Evolutionary conservation across 371 early-diverging fungal genomes (phyloP).

Genomic region (Mortierella sp.): DNA sequence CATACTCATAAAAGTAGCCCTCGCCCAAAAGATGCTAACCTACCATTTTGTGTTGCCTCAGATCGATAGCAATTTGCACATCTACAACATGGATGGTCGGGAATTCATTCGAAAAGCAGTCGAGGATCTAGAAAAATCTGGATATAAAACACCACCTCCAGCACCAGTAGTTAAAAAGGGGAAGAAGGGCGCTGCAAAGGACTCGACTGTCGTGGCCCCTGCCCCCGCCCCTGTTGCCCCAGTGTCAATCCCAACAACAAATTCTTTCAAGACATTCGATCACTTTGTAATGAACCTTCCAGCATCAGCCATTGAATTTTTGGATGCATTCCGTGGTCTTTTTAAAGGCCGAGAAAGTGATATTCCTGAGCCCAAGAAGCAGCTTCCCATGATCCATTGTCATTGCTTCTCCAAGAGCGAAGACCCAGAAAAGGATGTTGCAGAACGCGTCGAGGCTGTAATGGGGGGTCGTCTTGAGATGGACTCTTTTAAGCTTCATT

Average conservation of each 20-base stretch:
- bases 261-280: slow-evolving; percentile 79
- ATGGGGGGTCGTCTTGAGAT: slow-evolving; percentile 64
- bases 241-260: slow-evolving; percentile 24
- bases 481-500: slow-evolving; percentile 68
- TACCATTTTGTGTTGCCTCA: slow-evolving; percentile 4
- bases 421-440: slow-evolving; percentile 77
- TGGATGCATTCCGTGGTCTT: slow-evolving; percentile 84
- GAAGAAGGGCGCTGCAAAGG: slow-evolving; percentile 24
- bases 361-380: slow-evolving; percentile 58
- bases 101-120: slow-evolving; percentile 87
- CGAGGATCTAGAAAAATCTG: slow-evolving; percentile 59
- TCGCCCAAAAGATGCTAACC: no score
- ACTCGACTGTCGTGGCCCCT: background rate
- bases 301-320: slow-evolving; percentile 95
- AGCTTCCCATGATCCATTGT: slow-evolving; percentile 90
- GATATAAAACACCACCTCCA: slow-evolving; percentile 35
- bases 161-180: slow-evolving; percentile 23
- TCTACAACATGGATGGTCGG: slow-evolving; percentile 94
- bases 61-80: slow-evolving; percentile 69
- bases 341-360: slow-evolving; percentile 65
- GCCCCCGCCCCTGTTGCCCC: slow-evolving; percentile 13
- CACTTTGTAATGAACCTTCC: slow-evolving; percentile 99
- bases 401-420: slow-evolving; percentile 94
- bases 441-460: slow-evolving; percentile 70
- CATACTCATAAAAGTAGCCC: no score